Evolutionary conservation across 768 basidiomycete species (phyloP), one percentile per base, ranked within the genome.

Genomic region (Solioccasus polychromus): DNA sequence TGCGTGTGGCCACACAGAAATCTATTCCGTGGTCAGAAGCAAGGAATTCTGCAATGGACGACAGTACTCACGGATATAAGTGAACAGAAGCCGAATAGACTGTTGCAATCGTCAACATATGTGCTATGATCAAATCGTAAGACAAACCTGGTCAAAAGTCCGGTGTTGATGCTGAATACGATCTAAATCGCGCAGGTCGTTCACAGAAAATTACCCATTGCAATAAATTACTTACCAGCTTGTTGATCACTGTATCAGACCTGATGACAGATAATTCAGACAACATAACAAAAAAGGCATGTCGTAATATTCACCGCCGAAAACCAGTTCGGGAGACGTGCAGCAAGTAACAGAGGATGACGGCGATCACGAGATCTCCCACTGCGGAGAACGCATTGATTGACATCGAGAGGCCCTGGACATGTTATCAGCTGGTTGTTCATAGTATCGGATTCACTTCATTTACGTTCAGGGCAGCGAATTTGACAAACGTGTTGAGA

Each of bases 21-120:
- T 80, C 78, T 81, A 31, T 28, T 4, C 2, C 17, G 38, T 18
- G 10, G 29, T 48, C 44, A 42, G 38, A 14, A 38, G 20, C 30
- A 9, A n/a, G n/a, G 8, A 19, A 10, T 25, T 12, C 11, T 25
- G n/a, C 20, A 14, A 19, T 1, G 41, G 6, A 2, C 0, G 17
- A 38, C 17, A 22, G 29, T 17, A 29, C 64, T 19, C 42, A 76
- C 79, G 19, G 75, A 75, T 22, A 80, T 66, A 23, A 83, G 63
- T 15, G 80, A 81, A 38, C 71, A 72, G 26, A 81, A 61, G 2
- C 81, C 81, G 48, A 76, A 80, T 1, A 79, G 36, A 50, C 79
- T 62, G 36, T 25, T 10, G 7, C 1, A n/a, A n/a, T 9, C 12
- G 37, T 61, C 36, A 61, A 28, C 24, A 30, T 24, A 31, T 3